Evolutionary conservation across 1,284 basidiomycete species (phyloP).

Genomic region (Peniophora sp.): DNA sequence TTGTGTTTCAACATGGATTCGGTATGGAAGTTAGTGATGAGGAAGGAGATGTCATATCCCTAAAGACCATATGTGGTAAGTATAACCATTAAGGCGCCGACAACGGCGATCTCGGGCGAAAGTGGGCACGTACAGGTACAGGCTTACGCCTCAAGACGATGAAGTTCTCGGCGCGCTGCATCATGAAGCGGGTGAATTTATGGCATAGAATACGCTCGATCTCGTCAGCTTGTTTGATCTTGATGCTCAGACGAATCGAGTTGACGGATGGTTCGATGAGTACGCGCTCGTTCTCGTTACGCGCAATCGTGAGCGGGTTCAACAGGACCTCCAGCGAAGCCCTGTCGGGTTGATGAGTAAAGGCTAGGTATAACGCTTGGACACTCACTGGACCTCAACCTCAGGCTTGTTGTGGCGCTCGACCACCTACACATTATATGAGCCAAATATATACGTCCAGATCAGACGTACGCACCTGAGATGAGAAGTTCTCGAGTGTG

Average conservation of each 20-base stretch:
- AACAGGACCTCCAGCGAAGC: slow-evolving; percentile 91
- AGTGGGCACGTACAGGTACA: slow-evolving; percentile 56
- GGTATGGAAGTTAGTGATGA: slow-evolving; percentile 95
- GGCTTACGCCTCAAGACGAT: slow-evolving; percentile 94
- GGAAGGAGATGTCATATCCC: slow-evolving; percentile 98
- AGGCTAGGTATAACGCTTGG: neutral
- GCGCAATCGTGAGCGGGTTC: slow-evolving; percentile 87
- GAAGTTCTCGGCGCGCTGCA: slow-evolving; percentile 96
- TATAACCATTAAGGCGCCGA: slow-evolving; percentile 2
- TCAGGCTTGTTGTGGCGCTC: slow-evolving; percentile 97
- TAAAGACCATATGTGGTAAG: slow-evolving; percentile 22
- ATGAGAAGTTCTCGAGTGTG: slow-evolving; percentile 95
- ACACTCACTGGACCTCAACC: slow-evolving; percentile 72
- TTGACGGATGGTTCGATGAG: slow-evolving; percentile 97
- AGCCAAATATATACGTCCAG: slow-evolving; percentile 6
- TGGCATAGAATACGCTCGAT: slow-evolving; percentile 96
- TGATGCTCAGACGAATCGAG: slow-evolving; percentile 92
- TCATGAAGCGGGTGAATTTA: slow-evolving; percentile 99
- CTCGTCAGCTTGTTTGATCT: slow-evolving; percentile 99
- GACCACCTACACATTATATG: slow-evolving; percentile 58
- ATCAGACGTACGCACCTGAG: slow-evolving; percentile 56
- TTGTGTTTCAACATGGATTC: slow-evolving; percentile 99
- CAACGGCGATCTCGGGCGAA: neutral
- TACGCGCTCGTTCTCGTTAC: slow-evolving; percentile 95
- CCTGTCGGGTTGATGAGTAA: slow-evolving; percentile 29